Evolutionary conservation across 768 basidiomycete genomes (phyloP).

Genomic region (Lentinula guzmanii): DNA sequence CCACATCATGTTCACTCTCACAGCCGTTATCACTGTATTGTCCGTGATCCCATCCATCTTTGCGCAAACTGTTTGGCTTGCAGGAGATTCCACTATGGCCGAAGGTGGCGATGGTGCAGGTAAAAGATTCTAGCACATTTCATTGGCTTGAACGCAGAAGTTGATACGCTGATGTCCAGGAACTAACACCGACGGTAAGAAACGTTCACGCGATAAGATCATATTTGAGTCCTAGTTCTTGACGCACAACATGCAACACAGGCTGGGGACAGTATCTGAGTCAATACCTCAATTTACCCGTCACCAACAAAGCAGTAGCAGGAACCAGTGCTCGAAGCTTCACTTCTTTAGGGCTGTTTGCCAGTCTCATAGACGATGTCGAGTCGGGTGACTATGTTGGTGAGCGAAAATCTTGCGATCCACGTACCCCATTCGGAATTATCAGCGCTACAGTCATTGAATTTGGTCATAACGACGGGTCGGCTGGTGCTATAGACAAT

Average conservation of each 20-base stretch:
- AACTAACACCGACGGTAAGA: constrained; percentile 11
- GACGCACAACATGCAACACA: constrained; percentile 9
- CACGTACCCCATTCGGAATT: neutral
- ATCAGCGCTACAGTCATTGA: constrained; percentile 12
- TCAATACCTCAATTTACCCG: constrained; percentile 34
- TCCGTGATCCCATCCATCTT: neutral
- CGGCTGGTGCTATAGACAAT: constrained; percentile 24
- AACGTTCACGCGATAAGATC: neutral
- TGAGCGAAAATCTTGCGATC: neutral
- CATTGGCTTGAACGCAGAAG: neutral
- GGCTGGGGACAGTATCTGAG: constrained; percentile 41
- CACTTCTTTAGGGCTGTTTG: constrained; percentile 41
- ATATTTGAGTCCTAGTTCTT: neutral
- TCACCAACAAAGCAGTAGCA: constrained; percentile 40
- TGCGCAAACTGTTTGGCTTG: constrained; percentile 33
- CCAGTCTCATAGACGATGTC: constrained; percentile 31
- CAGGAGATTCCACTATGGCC: constrained; percentile 42
- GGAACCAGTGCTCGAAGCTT: constrained; percentile 42
- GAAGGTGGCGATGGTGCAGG: constrained; percentile 30
- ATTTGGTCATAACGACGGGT: constrained; percentile 23
- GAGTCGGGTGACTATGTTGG: constrained; percentile 37
- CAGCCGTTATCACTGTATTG: neutral
- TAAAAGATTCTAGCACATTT: neutral
- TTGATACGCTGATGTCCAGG: neutral
- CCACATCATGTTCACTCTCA: neutral